These are phyloP conservation scores for Auriculariales sp. DNA, from an alignment of 768 basidiomycete species.

Conservation along the genomic window DNA sequence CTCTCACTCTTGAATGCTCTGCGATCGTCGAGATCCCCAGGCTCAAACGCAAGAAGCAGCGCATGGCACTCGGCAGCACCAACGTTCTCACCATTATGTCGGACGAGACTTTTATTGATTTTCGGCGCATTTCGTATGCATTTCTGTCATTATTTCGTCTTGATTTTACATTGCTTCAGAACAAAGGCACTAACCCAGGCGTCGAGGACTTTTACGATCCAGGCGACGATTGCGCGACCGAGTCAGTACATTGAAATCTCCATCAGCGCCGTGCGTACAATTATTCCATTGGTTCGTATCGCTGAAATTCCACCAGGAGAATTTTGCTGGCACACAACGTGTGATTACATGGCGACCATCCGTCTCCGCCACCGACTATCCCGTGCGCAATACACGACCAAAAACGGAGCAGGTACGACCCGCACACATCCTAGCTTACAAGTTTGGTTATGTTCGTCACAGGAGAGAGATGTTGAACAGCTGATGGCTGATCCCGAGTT, in stretches of 20 bases:
- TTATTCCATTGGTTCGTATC: constrained; percentile 5
- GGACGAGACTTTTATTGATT: constrained; percentile 62
- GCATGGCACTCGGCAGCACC: constrained; percentile 37
- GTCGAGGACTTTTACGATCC: constrained; percentile 44
- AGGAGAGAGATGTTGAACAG: constrained; percentile 55
- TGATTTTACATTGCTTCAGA: constrained; percentile 21
- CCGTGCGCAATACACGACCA: constrained; percentile 61
- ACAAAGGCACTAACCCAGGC: constrained; percentile 46
- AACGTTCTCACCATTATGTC: constrained; percentile 62
- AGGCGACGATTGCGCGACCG: constrained; percentile 49
- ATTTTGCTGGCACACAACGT: constrained; percentile 49
- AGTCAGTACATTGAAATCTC: constrained; percentile 53
- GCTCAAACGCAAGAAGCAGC: constrained; percentile 19
- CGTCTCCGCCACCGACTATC: constrained; percentile 40
- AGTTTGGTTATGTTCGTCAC: neutral
- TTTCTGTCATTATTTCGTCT: neutral
- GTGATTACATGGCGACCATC: constrained; percentile 41
- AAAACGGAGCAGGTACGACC: constrained; percentile 35
- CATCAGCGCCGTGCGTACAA: constrained; percentile 40
- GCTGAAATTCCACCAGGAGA: constrained; percentile 36
- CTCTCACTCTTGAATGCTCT: constrained; percentile 44
- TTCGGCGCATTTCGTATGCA: constrained; percentile 58
- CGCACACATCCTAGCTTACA: neutral
- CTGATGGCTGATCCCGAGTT: constrained; percentile 57
- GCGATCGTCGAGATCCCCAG: constrained; percentile 28